phyloP scores from a whole-genome alignment of 2,329 filamentous ascomycete species.

The Venturia effusa region DNA sequence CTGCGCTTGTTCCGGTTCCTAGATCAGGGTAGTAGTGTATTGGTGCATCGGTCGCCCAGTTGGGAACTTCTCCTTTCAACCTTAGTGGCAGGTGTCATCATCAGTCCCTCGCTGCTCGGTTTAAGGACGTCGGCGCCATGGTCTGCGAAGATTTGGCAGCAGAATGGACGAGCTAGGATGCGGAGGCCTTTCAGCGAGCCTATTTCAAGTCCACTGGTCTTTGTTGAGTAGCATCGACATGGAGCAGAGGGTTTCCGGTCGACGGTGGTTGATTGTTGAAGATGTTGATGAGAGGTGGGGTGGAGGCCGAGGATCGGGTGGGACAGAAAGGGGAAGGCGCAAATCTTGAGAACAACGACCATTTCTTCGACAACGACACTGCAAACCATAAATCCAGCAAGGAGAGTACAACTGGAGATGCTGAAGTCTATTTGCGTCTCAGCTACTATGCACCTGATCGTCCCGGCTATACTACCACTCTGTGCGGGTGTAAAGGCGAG shows the following conservation, averaged over 20 bases:
- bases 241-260: neutral
- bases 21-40: conserved; percentile 34
- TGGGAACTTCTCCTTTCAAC: conserved; percentile 18
- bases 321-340: neutral
- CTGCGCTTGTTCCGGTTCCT: conserved; percentile 37
- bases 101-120: conserved; percentile 26
- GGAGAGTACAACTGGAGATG: neutral
- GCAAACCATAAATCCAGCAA: neutral
- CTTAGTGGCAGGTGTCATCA: conserved; percentile 24
- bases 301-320: neutral
- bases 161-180: conserved; percentile 12
- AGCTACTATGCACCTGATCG: neutral
- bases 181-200: conserved; percentile 3
- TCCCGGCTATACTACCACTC: neutral
- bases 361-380: neutral
- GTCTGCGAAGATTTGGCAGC: conserved; percentile 14
- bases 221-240: neutral
- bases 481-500: neutral
- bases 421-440: neutral
- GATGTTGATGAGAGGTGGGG: neutral
- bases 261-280: neutral
- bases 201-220: neutral
- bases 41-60: conserved; percentile 20
- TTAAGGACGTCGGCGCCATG: conserved; percentile 26
- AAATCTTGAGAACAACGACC: neutral